Conservation (phyloP, 345 rosid genomes). For the Angophora floribunda region DNA sequence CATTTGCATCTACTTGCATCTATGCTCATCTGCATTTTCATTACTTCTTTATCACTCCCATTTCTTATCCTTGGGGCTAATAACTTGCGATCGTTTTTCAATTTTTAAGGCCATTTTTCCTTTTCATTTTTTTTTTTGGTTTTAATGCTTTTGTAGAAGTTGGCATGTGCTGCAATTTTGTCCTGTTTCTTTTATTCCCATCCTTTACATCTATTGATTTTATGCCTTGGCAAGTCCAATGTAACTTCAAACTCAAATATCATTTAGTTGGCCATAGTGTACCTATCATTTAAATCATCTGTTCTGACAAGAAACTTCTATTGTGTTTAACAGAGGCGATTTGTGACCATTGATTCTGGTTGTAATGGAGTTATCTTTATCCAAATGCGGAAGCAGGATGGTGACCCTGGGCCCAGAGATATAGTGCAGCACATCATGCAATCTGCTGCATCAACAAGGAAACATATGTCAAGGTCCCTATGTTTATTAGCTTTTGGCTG, state of each 20-base stretch:
- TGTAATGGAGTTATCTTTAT: slow-evolving; percentile 83
- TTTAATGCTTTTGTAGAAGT: background rate
- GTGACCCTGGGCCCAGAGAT: slow-evolving; percentile 81
- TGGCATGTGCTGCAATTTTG: background rate
- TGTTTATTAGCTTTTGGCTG: background rate
- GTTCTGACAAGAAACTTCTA: background rate
- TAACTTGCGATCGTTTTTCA: background rate
- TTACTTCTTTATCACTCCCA: background rate
- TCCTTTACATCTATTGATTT: background rate
- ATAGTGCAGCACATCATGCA: slow-evolving; percentile 84
- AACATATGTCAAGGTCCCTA: slow-evolving; percentile 85
- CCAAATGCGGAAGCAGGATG: slow-evolving; percentile 85
- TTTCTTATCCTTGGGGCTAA: background rate
- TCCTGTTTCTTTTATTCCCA: background rate
- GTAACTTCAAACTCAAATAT: background rate
- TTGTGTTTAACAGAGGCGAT: slow-evolving; percentile 50
- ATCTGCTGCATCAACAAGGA: slow-evolving; percentile 71
- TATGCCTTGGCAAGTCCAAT: background rate
- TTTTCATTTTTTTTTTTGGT: background rate
- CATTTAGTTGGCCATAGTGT: background rate
- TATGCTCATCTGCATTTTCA: background rate
- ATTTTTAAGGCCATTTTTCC: background rate
- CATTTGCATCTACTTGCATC: background rate
- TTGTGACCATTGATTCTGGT: slow-evolving; percentile 79
- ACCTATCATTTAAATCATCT: background rate